Base-by-base conservation (phyloP, 2,329 filamentous ascomycete species). In the Sporothrix humicola region DNA sequence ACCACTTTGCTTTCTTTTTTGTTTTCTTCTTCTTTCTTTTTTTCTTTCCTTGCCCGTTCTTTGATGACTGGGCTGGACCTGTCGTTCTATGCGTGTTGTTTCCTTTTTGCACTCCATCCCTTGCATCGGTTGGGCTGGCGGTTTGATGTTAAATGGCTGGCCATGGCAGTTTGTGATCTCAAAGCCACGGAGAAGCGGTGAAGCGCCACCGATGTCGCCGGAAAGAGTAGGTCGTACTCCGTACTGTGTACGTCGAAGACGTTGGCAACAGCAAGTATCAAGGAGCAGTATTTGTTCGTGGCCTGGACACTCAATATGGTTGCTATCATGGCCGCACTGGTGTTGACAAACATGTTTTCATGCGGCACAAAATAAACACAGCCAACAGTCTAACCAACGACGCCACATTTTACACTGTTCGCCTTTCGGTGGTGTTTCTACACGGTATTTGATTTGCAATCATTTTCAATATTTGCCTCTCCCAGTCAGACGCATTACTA, bases 361-460 rank as follows among this genome's bases (percentile, higher is more conserved):
- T 48, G 10, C 61, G 15, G 61, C 61, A 65, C 61, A 65, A 48
- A 46, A 20, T 65, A 48, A 65, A 48, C 10, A 65, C 61, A 17
- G 5, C 42, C 42, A 46, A 48, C 61, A 26, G n/a, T n/a, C 37
- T 42, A 65, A 26, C 37, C 17, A 6, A n/a, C 9, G 20, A 13
- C n/a, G 17, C 37, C 59, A 59, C 31, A 6, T 15, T 20, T 13
- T 54, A 20, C 50, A 37, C 2, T 20, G 10, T 20, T 15, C 31
- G 15, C 42, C 15, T n/a, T 17, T 15, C 20, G 13, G 52, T 56
- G 23, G 8, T 23, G n/a, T 23, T 23, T 23, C 7, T 23, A 56
- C n/a, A 20, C 58, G 5, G 17, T 15, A 37, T 61, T 42, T 37
- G 31, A n/a, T 44, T 20, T 61, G 12, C 58, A 61, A 44, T 44